These are phyloP conservation scores for Trametes hirsuta DNA, from an alignment of 1,284 basidiomycete species.

Conservation along the genomic window DNA sequence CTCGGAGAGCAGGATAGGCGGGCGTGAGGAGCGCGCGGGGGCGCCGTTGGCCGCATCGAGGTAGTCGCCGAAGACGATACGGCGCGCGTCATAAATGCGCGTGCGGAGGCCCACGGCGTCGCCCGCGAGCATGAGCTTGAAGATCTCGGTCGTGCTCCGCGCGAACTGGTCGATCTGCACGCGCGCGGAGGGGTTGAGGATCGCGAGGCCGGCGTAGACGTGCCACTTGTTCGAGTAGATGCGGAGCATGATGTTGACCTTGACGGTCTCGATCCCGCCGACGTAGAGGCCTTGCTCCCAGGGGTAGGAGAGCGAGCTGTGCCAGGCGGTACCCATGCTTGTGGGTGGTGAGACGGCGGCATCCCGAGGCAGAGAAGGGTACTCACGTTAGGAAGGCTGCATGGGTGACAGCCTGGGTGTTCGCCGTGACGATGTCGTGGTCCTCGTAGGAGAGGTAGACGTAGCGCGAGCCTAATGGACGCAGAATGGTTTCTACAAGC, in stretches of 20 bases:
- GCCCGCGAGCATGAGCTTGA: constrained; percentile 94
- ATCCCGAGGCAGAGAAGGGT: constrained; percentile 1
- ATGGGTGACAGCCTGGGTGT: constrained; percentile 98
- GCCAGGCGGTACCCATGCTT: constrained; percentile 99
- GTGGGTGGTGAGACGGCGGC: not conserved
- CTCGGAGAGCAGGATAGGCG: constrained; percentile 85
- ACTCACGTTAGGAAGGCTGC: constrained; percentile 92
- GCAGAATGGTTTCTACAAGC: constrained; percentile 85
- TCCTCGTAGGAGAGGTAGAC: constrained; percentile 96
- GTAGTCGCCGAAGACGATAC: constrained; percentile 74
- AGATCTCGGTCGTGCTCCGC: constrained; percentile 84
- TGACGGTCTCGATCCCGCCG: constrained; percentile 98
- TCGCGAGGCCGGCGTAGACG: constrained; percentile 97
- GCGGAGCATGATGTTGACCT: constrained; percentile 95
- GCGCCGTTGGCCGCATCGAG: constrained; percentile 27
- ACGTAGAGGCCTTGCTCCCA: constrained; percentile 97
- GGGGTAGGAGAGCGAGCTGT: constrained; percentile 78
- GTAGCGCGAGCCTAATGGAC: constrained; percentile 83
- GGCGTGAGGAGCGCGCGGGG: constrained; percentile 33
- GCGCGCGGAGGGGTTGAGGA: constrained; percentile 93
- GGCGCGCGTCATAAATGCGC: constrained; percentile 78
- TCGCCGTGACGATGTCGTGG: constrained; percentile 95
- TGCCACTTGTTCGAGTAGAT: constrained; percentile 99
- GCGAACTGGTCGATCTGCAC: constrained; percentile 92
- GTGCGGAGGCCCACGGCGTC: constrained; percentile 67